Base-by-base conservation (phyloP, 2,329 filamentous ascomycete genomes). In the Akanthomyces dipterigenus region DNA sequence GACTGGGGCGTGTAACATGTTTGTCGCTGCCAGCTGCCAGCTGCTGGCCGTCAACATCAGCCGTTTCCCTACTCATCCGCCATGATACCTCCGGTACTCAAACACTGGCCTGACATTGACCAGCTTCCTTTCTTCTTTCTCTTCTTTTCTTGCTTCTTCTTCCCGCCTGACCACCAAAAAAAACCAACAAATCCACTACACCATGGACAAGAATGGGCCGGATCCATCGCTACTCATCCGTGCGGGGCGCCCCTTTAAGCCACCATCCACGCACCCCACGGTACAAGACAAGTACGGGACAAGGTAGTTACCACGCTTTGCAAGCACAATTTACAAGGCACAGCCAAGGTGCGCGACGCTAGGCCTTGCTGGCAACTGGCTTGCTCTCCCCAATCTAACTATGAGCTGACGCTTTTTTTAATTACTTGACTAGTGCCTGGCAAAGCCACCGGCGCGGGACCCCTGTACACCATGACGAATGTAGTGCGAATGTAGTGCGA, bases 321-420 rank as follows among this genome's bases (percentile, higher is more conserved):
- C n/a, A n/a, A n/a, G n/a, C n/a, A n/a, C n/a, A n/a, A n/a, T n/a
- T n/a, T n/a, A 34, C 31, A 34, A 34, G 31, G 31, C 11, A 11
- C 36, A 6, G 14, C 14, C 24, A 55, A 55, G 51, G 51, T 43
- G 31, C 24, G 24, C 9, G 38, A 31, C 55, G 54, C 54, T 46
- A 36, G n/a, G n/a, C 42, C 36, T 16, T 5, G 31, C 6, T 24
- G 31, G 49, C 51, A 28, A 12, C 38, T 16, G 16, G 54, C 54
- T 36, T 48, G 31, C 56, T 24, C 46, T 53, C 9, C 26, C 38
- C 48, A 53, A 60, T 60, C 53, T 60, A 60, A 53, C 53, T 60
- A 48, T 51, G 43, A 42, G 56, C 56, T 60, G 56, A 60, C 56
- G 18, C 45, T 22, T 12, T 45, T 34, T 56, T 56, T 55, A 18